Percentiles rank a stretch among this genome's conserved stretches.
phyloP scores from a whole-genome alignment of 345 rosid species.

The Dipteronia sinensis region DNA sequence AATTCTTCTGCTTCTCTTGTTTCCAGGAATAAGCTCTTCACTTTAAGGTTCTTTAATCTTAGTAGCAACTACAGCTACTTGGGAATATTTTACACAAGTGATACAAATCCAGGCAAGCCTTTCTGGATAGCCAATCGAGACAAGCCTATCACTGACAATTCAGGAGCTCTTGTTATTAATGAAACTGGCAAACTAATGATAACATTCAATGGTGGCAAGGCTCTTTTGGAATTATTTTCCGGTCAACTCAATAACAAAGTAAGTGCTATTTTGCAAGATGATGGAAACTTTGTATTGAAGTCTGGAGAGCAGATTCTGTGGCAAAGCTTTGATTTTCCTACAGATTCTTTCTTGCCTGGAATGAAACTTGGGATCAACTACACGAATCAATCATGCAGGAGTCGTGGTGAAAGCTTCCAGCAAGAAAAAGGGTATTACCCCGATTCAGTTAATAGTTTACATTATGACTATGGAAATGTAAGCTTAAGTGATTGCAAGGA shows the following conservation, averaged over 20 bases:
- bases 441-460: neutral
- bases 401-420: neutral
- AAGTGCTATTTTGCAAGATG: conserved; percentile 6
- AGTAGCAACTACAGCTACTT: neutral
- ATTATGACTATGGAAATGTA: neutral
- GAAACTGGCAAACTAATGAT: neutral
- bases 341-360: neutral
- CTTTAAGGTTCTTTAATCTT: neutral
- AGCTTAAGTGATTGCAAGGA: conserved; percentile 2
- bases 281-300: conserved; percentile 11
- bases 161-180: neutral
- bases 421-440: neutral
- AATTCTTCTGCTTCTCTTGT: conserved; percentile 4
- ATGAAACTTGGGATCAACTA: conserved; percentile 9
- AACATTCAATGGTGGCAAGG: neutral
- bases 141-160: neutral
- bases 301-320: neutral
- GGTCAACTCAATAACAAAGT: neutral
- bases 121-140: conserved; percentile 5
- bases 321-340: conserved; percentile 8
- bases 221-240: neutral
- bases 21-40: neutral
- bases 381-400: neutral
- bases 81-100: neutral
- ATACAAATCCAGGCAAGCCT: neutral